A percentile compares a stretch with the other conserved stretches of the same genome.
Conservation (phyloP, 2,329 filamentous ascomycete species). For the Cladorrhinum sp. region DNA sequence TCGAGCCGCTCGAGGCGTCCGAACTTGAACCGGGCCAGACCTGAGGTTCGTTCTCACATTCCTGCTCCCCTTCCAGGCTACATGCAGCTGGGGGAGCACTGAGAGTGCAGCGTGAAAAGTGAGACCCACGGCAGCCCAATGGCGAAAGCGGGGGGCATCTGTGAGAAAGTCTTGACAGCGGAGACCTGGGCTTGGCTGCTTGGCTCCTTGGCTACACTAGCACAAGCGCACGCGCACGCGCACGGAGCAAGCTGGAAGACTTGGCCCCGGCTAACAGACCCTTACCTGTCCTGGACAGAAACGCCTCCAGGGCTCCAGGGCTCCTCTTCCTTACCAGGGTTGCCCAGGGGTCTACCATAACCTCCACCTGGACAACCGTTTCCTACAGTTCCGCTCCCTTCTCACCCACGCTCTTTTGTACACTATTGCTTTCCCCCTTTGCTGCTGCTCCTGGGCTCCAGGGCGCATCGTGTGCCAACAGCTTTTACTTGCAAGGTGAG, state of each 20-base stretch:
- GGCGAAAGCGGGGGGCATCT: constrained; percentile 23
- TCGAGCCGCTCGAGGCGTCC: constrained; percentile 17
- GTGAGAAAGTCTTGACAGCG: constrained; percentile 13
- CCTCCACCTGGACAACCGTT: constrained; percentile 26
- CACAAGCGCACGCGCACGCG: neutral
- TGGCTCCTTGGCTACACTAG: constrained; percentile 9
- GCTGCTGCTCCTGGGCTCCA: constrained; percentile 45
- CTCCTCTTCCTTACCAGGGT: constrained; percentile 20
- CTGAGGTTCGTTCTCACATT: constrained; percentile 8
- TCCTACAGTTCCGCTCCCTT: constrained; percentile 19
- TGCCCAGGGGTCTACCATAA: constrained; percentile 25
- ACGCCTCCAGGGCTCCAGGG: constrained; percentile 11
- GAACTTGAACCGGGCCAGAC: neutral
- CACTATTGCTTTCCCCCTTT: constrained; percentile 29
- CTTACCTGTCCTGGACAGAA: constrained; percentile 17
- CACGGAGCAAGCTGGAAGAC: neutral
- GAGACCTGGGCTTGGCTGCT: constrained; percentile 7
- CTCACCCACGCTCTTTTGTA: constrained; percentile 40
- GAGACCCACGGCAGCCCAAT: constrained; percentile 25
- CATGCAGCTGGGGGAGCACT: neutral
- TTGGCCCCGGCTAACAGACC: constrained; percentile 8
- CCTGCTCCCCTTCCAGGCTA: no score
- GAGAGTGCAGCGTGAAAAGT: neutral
- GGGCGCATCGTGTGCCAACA: constrained; percentile 41
- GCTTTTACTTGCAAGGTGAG: constrained; percentile 35